Percentiles rank a stretch among this genome's conserved stretches.
phyloP scores from a whole-genome alignment of 164 flowering plant genomes.

The Piper betle region DNA sequence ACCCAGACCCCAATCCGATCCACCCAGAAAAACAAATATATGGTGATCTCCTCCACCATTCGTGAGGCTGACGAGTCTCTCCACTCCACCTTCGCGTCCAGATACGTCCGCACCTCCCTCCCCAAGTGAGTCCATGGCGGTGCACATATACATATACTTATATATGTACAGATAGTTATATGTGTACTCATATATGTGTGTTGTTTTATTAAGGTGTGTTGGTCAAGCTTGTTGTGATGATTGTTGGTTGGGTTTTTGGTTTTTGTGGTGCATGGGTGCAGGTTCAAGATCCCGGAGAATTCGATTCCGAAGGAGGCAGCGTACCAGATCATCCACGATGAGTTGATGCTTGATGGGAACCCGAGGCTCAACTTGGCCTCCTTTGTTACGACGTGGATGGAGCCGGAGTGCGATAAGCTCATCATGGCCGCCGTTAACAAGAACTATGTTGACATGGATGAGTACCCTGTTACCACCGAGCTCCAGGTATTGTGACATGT shows the following conservation, averaged over 20 bases:
- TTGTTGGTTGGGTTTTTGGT: neutral
- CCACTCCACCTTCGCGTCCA: constrained; percentile 52
- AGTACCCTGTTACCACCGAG: constrained; percentile 36
- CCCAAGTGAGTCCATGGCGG: constrained; percentile 22
- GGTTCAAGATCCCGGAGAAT: constrained; percentile 44
- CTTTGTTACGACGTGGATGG: constrained; percentile 33
- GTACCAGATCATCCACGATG: constrained; percentile 47
- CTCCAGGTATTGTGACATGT: constrained; percentile 19
- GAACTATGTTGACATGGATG: constrained; percentile 33
- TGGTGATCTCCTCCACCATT: constrained; percentile 41
- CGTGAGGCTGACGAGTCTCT: constrained; percentile 39
- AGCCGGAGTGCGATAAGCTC: constrained; percentile 30
- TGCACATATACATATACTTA: no score
- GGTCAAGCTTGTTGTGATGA: neutral
- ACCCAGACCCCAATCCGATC: no score
- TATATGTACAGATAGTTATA: no score
- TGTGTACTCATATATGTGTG: no score
- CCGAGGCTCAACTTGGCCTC: constrained; percentile 55
- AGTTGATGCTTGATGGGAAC: constrained; percentile 46
- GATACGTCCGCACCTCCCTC: constrained; percentile 35
- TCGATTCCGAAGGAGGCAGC: constrained; percentile 64
- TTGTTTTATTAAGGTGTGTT: no score
- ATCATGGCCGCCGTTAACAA: constrained; percentile 25
- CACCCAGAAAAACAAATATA: neutral
- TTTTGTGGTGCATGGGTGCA: constrained; percentile 2